Evolutionary conservation across 2,329 filamentous ascomycete genomes (phyloP).

Genomic region (Penicillium sp.): DNA sequence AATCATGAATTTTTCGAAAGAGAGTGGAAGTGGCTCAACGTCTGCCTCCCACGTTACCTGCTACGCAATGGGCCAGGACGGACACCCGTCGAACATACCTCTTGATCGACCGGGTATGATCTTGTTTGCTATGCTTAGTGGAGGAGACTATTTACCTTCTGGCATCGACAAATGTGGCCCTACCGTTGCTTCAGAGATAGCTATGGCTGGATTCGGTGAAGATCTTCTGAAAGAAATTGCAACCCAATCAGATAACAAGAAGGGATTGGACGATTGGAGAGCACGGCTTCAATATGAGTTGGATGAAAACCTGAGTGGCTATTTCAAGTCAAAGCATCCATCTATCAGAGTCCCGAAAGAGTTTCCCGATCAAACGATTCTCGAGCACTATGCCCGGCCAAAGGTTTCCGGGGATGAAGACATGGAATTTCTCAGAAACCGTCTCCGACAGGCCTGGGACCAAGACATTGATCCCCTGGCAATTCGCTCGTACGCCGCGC

Average conservation of each 20-base stretch:
- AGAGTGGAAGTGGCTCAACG: constrained; percentile 61
- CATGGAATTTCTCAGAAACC: constrained; percentile 56
- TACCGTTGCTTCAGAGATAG: constrained; percentile 86
- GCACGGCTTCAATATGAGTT: constrained; percentile 73
- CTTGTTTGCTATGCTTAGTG: constrained; percentile 89
- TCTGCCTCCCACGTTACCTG: constrained; percentile 82
- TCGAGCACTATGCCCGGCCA: constrained; percentile 86
- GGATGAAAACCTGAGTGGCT: constrained; percentile 76
- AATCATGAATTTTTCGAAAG: constrained; percentile 79
- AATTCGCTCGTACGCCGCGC: constrained; percentile 71
- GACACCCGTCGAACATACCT: constrained; percentile 30
- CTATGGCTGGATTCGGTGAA: constrained; percentile 80
- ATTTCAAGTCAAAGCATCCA: constrained; percentile 76
- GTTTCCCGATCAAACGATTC: constrained; percentile 77
- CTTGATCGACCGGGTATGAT: constrained; percentile 89
- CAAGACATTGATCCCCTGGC: constrained; percentile 64
- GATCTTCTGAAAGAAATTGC: constrained; percentile 68
- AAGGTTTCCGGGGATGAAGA: constrained; percentile 68
- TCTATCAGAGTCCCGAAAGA: constrained; percentile 72
- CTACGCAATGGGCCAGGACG: constrained; percentile 58
- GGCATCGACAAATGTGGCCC: constrained; percentile 86
- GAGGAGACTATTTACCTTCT: constrained; percentile 88
- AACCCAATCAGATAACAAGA: constrained; percentile 29
- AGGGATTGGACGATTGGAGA: constrained; percentile 65
- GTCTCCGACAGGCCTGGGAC: constrained; percentile 59